Percentiles rank a stretch among this genome's conserved stretches.
These are phyloP conservation scores for Heterobasidion occidentale DNA, from an alignment of 1,284 basidiomycete genomes.

Conservation along the genomic window DNA sequence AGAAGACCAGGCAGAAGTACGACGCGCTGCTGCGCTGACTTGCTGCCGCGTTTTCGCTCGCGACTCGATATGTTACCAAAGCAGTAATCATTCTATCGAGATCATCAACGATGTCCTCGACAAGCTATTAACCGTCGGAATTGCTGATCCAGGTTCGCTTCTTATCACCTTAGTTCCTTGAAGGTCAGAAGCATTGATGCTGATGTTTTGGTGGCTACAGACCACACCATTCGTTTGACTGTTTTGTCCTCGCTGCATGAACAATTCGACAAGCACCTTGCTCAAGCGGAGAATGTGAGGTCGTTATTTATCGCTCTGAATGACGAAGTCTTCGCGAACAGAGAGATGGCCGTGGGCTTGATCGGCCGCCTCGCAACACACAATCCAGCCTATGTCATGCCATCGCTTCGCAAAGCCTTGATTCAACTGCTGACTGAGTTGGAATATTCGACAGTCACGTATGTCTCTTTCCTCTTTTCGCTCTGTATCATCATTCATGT, in stretches of 20 bases:
- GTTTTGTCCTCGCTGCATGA: slow-evolving; percentile 89
- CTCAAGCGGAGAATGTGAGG: slow-evolving; percentile 96
- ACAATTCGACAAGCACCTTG: slow-evolving; percentile 96
- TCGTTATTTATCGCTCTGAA: slow-evolving; percentile 97
- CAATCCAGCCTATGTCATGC: slow-evolving; percentile 99
- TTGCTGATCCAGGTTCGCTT: slow-evolving; percentile 84
- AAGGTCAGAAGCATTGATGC: background rate
- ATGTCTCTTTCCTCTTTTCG: slow-evolving; percentile 18
- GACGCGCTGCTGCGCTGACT: slow-evolving; percentile 87
- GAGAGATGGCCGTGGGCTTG: slow-evolving; percentile 83
- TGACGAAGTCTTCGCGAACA: slow-evolving; percentile 93
- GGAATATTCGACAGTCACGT: slow-evolving; percentile 92
- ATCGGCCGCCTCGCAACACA: slow-evolving; percentile 93
- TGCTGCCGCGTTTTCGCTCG: slow-evolving; percentile 90
- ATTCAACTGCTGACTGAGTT: slow-evolving; percentile 97
- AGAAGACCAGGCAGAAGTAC: slow-evolving; percentile 85
- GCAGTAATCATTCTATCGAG: slow-evolving; percentile 94
- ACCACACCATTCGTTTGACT: slow-evolving; percentile 78
- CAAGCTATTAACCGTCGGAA: slow-evolving; percentile 93
- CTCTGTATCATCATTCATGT: background rate
- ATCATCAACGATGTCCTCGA: slow-evolving; percentile 98
- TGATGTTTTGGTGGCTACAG: slow-evolving; percentile 28
- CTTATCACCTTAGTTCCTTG: background rate
- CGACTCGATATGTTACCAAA: slow-evolving; percentile 96
- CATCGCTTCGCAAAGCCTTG: slow-evolving; percentile 90